phyloP scores from a whole-genome alignment of 2,329 filamentous ascomycete species.

The Xylaria polymorpha region DNA sequence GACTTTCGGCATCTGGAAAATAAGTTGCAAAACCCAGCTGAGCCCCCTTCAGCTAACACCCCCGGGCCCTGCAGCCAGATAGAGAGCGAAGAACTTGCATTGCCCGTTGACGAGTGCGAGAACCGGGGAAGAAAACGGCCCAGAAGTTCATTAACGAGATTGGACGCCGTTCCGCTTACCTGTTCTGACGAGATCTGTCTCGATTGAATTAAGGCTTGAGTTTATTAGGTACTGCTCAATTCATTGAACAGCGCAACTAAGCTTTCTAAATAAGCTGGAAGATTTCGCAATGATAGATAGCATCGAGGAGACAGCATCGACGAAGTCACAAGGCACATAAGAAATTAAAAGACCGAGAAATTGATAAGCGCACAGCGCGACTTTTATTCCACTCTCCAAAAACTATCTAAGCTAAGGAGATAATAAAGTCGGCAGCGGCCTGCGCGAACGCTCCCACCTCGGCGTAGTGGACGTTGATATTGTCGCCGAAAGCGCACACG shows the following conservation, averaged over 20 bases:
- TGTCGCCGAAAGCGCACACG: slow-evolving; percentile 29
- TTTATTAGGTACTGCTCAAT: background rate
- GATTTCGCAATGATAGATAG: background rate
- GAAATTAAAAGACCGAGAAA: background rate
- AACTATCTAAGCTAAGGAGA: slow-evolving; percentile 8
- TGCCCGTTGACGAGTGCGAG: too few relatives aligned
- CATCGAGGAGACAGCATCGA: background rate
- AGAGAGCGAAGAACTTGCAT: too few relatives aligned
- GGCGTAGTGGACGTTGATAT: slow-evolving; percentile 29
- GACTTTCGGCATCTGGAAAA: too few relatives aligned
- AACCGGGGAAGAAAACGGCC: too few relatives aligned
- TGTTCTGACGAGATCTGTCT: too few relatives aligned
- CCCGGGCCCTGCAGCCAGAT: too few relatives aligned
- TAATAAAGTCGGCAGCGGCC: slow-evolving; percentile 27
- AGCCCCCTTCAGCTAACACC: too few relatives aligned
- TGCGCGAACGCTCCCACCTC: slow-evolving; percentile 32
- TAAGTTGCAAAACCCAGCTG: too few relatives aligned
- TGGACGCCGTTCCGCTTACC: too few relatives aligned
- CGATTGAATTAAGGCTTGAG: too few relatives aligned
- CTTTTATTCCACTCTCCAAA: background rate
- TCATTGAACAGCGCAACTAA: background rate
- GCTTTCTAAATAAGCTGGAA: background rate
- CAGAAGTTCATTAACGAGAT: too few relatives aligned
- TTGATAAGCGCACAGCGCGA: background rate
- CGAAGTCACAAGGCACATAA: background rate